A percentile compares a stretch with the other conserved stretches of the same genome.
phyloP scores from a whole-genome alignment of 352 stramenopile species.

The Globisporangium acanthophoron region DNA sequence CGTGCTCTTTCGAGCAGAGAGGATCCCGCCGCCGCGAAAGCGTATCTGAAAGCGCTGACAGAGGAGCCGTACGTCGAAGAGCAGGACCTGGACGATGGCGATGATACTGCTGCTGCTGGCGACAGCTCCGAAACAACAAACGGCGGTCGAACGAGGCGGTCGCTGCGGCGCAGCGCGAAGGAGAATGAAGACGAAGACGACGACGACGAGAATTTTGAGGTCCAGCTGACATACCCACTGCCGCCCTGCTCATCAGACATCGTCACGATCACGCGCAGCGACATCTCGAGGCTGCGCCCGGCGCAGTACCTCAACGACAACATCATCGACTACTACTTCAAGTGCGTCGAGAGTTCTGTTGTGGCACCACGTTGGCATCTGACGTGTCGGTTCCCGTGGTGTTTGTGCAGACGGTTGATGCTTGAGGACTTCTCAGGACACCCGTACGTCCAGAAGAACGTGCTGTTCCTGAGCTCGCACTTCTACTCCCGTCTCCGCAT shows the following conservation, averaged over 20 bases:
- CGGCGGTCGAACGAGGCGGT: neutral
- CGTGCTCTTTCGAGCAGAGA: neutral
- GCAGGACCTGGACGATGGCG: neutral
- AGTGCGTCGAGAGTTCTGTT: slow-evolving; percentile 32
- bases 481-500: slow-evolving; percentile 66
- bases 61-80: slow-evolving; percentile 1
- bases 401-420: slow-evolving; percentile 39
- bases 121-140: neutral
- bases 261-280: slow-evolving; percentile 62
- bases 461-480: slow-evolving; percentile 74
- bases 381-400: neutral
- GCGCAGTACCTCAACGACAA: slow-evolving; percentile 90
- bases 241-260: slow-evolving; percentile 68
- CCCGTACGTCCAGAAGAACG: slow-evolving; percentile 50
- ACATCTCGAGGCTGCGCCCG: slow-evolving; percentile 54
- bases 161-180: neutral
- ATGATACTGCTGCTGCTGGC: neutral
- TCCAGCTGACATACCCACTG: slow-evolving; percentile 62
- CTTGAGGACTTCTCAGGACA: slow-evolving; percentile 37
- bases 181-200: slow-evolving; percentile 22
- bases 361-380: neutral
- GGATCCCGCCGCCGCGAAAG: neutral
- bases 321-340: slow-evolving; percentile 91
- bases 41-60: neutral
- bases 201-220: slow-evolving; percentile 21